Evolutionary conservation across 352 stramenopile genomes (phyloP).

Genomic region (Thalassiosira livingstoniorum): DNA sequence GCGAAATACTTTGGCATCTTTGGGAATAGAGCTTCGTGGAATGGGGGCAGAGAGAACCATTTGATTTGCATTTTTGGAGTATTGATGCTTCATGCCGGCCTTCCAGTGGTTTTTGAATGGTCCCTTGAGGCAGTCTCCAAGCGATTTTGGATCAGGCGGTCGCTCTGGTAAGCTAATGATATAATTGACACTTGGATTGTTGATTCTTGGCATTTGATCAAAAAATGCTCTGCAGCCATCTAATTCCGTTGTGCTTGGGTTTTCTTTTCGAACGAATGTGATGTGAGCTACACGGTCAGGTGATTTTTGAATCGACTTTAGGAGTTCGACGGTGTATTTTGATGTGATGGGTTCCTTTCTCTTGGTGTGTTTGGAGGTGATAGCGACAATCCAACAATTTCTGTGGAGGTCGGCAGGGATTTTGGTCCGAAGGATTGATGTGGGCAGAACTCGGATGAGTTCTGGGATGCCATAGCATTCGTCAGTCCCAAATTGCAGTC

Average conservation of each 20-base stretch:
- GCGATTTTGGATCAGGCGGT: conserved; percentile 2
- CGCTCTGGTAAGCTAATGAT: conserved; percentile 4
- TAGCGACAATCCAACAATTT: conserved; percentile 26
- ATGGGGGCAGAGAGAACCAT: conserved; percentile 11
- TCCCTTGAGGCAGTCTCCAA: conserved; percentile 20
- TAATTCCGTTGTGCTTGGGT: neutral
- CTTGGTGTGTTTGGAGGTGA: too few relatives aligned
- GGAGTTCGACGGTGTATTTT: neutral
- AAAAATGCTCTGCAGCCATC: conserved; percentile 3
- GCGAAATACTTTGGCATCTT: conserved; percentile 11
- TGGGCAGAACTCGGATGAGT: neutral
- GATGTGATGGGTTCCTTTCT: conserved; percentile 30
- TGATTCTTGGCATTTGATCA: conserved; percentile 7
- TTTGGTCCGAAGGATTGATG: conserved; percentile 5
- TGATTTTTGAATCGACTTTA: conserved; percentile 8
- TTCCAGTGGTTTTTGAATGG: conserved; percentile 11
- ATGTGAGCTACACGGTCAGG: neutral
- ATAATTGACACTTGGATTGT: conserved; percentile 8
- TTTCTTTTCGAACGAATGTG: conserved; percentile 15
- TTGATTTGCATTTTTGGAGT: conserved; percentile 33
- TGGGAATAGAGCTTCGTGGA: conserved; percentile 8
- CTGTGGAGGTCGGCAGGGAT: conserved; percentile 23
- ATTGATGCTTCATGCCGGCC: conserved; percentile 12
- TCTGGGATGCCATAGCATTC: conserved; percentile 22
- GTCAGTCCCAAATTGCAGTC: conserved; percentile 21